Conservation (phyloP, 345 rosid genomes). For the Hibiscus mutabilis region DNA sequence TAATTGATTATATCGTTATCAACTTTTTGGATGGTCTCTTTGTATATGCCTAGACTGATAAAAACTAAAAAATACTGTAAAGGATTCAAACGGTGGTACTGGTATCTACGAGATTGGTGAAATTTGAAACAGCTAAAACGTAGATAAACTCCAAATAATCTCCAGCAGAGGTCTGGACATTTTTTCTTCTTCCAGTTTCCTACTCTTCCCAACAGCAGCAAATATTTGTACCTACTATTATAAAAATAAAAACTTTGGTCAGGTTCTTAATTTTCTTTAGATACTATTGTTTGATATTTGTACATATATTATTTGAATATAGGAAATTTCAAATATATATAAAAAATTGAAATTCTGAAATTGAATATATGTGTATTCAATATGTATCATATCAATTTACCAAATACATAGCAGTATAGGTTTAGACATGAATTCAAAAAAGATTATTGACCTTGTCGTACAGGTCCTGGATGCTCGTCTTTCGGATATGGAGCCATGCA, state of each 20-base stretch:
- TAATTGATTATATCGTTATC: not conserved
- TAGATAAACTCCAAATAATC: too few relatives aligned
- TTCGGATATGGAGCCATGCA: constrained; percentile 47
- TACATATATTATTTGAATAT: not conserved
- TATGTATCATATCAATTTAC: not conserved
- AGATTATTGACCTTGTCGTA: not conserved
- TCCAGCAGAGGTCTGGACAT: too few relatives aligned
- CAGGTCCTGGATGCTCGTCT: constrained; percentile 59
- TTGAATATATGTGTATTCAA: too few relatives aligned
- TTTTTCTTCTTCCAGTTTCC: too few relatives aligned
- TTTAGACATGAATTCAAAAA: not conserved
- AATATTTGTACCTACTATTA: too few relatives aligned
- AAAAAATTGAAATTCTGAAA: too few relatives aligned
- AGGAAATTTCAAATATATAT: not conserved
- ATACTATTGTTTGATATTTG: not conserved
- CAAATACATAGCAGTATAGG: not conserved
- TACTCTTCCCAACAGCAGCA: too few relatives aligned
- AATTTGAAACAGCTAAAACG: too few relatives aligned
- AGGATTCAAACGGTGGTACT: too few relatives aligned
- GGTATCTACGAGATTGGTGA: too few relatives aligned
- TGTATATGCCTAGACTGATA: not conserved
- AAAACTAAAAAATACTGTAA: too few relatives aligned
- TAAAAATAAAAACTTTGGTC: too few relatives aligned
- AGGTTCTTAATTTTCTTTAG: not conserved
- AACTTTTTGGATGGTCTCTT: not conserved